phyloP scores from a whole-genome alignment of 164 flowering plant species.

The Annona squamosa region DNA sequence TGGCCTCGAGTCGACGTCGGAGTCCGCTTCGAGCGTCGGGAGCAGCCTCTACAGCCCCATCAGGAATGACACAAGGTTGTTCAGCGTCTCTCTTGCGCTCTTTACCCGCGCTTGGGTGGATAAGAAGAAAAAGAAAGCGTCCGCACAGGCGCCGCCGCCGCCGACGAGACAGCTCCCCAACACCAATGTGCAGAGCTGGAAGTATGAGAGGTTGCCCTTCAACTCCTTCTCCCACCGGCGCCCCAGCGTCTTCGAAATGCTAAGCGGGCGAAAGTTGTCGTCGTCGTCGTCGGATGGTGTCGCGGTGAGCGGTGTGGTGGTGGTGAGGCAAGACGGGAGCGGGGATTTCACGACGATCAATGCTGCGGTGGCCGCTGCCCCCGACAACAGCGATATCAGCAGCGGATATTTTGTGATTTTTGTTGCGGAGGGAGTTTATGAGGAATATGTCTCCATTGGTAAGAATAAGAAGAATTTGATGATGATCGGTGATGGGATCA shows the following conservation, averaged over 20 bases:
- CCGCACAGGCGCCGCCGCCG: background rate
- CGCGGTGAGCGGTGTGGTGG: constrained; percentile 12
- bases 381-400: constrained; percentile 17
- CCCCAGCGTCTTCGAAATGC: constrained; percentile 3
- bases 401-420: constrained; percentile 37
- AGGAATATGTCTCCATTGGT: constrained; percentile 40
- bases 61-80: constrained; percentile 14
- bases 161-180: constrained; percentile 3
- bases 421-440: constrained; percentile 34
- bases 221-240: constrained; percentile 11
- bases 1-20: constrained; percentile 12
- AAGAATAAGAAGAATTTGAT: constrained; percentile 36
- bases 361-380: constrained; percentile 30
- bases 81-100: constrained; percentile 21
- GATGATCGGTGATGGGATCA: constrained; percentile 49
- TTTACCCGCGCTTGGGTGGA: constrained; percentile 18
- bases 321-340: constrained; percentile 17
- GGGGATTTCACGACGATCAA: constrained; percentile 17
- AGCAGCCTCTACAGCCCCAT: constrained; percentile 14
- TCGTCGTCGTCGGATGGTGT: background rate
- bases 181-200: background rate
- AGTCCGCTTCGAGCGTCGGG: constrained; percentile 2
- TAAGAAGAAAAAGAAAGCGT: constrained; percentile 1
- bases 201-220: constrained; percentile 9
- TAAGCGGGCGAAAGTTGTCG: constrained; percentile 10